These are phyloP conservation scores for Calocybe gambosa DNA, from an alignment of 1,284 basidiomycete species.

Conservation along the genomic window DNA sequence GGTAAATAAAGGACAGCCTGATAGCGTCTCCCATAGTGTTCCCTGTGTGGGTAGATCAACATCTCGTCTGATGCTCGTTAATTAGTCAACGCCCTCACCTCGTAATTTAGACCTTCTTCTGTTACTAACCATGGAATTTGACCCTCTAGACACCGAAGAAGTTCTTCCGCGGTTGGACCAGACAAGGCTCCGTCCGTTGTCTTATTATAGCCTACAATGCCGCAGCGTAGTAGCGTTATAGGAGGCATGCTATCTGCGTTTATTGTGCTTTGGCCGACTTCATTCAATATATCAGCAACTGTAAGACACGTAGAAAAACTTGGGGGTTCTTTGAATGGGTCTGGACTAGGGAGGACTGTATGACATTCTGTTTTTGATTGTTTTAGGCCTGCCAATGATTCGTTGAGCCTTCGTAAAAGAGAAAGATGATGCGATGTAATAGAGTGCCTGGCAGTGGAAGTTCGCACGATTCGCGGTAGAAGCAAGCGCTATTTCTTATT, in stretches of 20 bases:
- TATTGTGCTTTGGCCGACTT: conserved; percentile 23
- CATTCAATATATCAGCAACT: conserved; percentile 40
- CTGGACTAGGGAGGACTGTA: conserved; percentile 47
- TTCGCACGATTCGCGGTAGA: conserved; percentile 56
- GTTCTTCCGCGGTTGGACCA: conserved; percentile 46
- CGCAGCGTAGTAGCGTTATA: conserved; percentile 56
- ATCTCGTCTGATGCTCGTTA: background rate
- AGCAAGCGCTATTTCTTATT: conserved; percentile 47
- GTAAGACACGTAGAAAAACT: conserved; percentile 40
- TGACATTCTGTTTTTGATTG: conserved; percentile 47
- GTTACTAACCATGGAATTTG: conserved; percentile 51
- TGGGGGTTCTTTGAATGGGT: conserved; percentile 41
- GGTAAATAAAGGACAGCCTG: conserved; percentile 46
- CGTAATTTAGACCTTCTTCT: conserved; percentile 42
- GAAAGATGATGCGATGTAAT: conserved; percentile 52
- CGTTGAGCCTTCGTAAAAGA: conserved; percentile 46
- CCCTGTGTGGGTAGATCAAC: conserved; percentile 31
- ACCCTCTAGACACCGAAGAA: conserved; percentile 51
- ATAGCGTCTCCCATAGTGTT: conserved; percentile 55
- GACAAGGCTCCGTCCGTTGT: conserved; percentile 28
- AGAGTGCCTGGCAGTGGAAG: conserved; percentile 53
- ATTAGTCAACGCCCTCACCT: conserved; percentile 32
- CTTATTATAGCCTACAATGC: conserved; percentile 42
- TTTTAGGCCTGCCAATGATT: conserved; percentile 47
- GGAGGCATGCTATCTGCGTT: conserved; percentile 36